These are phyloP conservation scores for Zygnema cylindricum DNA, from an alignment of 139 green algal species.

Conservation along the genomic window DNA sequence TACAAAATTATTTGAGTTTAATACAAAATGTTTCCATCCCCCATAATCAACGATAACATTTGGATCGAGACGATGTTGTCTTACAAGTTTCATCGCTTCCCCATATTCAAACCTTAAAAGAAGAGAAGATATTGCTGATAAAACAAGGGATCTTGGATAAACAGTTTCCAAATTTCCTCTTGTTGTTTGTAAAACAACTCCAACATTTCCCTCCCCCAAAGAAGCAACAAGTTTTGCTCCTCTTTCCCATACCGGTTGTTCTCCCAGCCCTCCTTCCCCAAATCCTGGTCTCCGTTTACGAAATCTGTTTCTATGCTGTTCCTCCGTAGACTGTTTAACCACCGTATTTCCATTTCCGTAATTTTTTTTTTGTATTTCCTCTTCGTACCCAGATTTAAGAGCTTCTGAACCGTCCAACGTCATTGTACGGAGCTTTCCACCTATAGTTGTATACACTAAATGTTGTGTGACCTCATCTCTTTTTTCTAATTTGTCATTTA, in stretches of 20 bases:
- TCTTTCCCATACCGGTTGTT: constrained; percentile 31
- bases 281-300: too few relatives aligned
- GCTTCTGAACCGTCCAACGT: too few relatives aligned
- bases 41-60: constrained; percentile 91
- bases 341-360: too few relatives aligned
- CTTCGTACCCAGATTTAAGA: too few relatives aligned
- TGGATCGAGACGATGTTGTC: constrained; percentile 78
- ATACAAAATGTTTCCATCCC: constrained; percentile 79
- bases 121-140: constrained; percentile 70
- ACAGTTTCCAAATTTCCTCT: constrained; percentile 93
- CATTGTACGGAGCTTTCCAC: neutral
- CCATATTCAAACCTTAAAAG: constrained; percentile 63
- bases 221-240: constrained; percentile 55
- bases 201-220: constrained; percentile 18
- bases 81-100: constrained; percentile 33
- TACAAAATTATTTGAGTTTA: constrained; percentile 69
- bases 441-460: neutral
- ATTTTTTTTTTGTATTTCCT: too few relatives aligned
- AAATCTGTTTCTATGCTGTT: too few relatives aligned
- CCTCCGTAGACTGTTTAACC: too few relatives aligned
- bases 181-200: constrained; percentile 78
- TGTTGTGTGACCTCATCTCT: neutral
- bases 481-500: too few relatives aligned
- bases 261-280: neutral
- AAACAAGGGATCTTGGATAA: constrained; percentile 79